These are phyloP conservation scores for Verticillium isaacii DNA, from an alignment of 2,329 filamentous ascomycete genomes.

Conservation along the genomic window DNA sequence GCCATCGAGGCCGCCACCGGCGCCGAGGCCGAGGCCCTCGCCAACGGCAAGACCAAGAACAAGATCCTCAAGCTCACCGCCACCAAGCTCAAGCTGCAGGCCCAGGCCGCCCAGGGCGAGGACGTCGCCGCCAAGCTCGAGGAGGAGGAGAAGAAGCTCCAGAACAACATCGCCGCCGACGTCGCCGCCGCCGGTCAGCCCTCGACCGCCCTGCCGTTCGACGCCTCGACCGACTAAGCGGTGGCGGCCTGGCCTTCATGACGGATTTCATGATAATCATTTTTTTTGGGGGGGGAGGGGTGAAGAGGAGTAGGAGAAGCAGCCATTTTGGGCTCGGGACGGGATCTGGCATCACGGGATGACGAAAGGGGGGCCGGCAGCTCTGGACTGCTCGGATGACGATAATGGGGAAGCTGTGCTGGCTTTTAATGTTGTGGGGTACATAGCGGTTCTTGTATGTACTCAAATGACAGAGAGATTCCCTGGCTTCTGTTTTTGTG, in stretches of 20 bases:
- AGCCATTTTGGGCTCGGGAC: neutral
- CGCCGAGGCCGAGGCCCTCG: slow-evolving; percentile 40
- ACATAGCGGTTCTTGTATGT: neutral
- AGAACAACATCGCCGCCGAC: slow-evolving; percentile 48
- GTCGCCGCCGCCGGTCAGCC: slow-evolving; percentile 38
- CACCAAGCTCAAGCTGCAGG: slow-evolving; percentile 43
- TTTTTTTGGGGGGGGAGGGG: no score
- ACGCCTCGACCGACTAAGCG: slow-evolving; percentile 7
- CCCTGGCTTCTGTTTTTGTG: neutral
- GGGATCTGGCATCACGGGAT: neutral
- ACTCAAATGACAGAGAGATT: neutral
- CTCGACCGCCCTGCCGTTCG: slow-evolving; percentile 25
- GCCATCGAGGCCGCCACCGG: slow-evolving; percentile 44
- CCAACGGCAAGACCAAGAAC: slow-evolving; percentile 55
- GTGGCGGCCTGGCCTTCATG: neutral
- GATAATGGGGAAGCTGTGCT: neutral
- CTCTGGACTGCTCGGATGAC: neutral
- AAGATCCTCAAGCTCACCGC: slow-evolving; percentile 55
- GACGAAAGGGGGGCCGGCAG: neutral
- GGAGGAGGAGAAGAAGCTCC: slow-evolving; percentile 44
- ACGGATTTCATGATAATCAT: neutral
- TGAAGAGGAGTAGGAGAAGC: neutral
- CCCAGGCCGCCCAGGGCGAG: slow-evolving; percentile 45
- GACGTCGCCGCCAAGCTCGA: slow-evolving; percentile 38
- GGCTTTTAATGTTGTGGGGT: neutral